phyloP scores from a whole-genome alignment of 2,329 filamentous ascomycete genomes.

The Penicillium sp. region DNA sequence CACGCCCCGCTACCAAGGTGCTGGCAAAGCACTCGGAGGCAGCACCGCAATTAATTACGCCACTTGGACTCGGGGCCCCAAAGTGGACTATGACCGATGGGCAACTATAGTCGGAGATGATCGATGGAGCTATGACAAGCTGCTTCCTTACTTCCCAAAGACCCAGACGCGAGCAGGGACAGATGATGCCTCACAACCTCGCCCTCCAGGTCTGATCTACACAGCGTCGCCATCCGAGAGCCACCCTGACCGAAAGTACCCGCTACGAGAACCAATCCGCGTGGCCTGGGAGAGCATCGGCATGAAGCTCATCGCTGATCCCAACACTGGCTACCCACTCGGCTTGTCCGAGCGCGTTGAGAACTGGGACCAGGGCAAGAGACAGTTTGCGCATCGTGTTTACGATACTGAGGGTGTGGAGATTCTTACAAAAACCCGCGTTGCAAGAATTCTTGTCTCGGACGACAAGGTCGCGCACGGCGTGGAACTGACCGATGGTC shows the following conservation, averaged over 20 bases:
- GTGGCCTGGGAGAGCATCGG: background rate
- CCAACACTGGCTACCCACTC: background rate
- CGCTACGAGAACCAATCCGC: background rate
- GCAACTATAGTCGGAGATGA: constrained; percentile 2
- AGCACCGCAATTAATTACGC: background rate
- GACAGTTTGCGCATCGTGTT: background rate
- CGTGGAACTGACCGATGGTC: background rate
- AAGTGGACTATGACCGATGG: constrained; percentile 4
- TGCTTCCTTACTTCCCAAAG: background rate
- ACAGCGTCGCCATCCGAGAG: background rate
- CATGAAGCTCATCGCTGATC: background rate
- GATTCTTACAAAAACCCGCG: background rate
- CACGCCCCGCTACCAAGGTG: background rate
- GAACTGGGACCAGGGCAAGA: background rate
- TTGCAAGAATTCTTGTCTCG: background rate
- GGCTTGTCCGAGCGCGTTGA: background rate
- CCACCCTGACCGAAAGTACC: background rate
- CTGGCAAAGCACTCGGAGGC: background rate
- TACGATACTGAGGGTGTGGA: background rate
- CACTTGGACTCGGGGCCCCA: background rate
- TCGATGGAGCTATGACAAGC: constrained; percentile 1
- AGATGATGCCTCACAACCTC: no score
- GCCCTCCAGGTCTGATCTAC: background rate
- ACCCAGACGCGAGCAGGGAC: no score
- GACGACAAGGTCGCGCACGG: background rate